Base-by-base conservation (phyloP, 1,139 yeast species). In the Hyphopichia pseudoburtonii region DNA sequence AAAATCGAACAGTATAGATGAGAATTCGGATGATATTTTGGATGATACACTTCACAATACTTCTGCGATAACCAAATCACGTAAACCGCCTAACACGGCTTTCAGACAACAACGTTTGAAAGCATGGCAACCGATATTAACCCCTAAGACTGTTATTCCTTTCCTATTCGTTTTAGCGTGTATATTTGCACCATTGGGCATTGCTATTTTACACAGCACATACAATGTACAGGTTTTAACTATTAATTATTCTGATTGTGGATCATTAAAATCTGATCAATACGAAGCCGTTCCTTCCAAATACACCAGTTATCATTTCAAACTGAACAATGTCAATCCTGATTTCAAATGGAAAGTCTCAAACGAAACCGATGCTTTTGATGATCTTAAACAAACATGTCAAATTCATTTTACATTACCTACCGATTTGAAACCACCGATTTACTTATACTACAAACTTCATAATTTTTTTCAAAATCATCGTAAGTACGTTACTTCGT, bases 51-150 rank as follows among this genome's bases (percentile, higher is more conserved):
- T 57, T 24, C 59, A 57, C 31, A 61, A 52, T 33, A 48, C 47
- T 2, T 45, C 64, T 26, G 61, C 57, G 33, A 57, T 63, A 29
- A 64, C 62, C 31, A 79, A 76, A 47, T 77, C 83, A 3, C 64
- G 86, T 44, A 79, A 81, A 52, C 89, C 86, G 10, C 83, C 81
- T 51, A 86, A 85, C 55, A 85, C 92, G 3, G 92, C 92, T 2
- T 85, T 85, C 52, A 74, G 90, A 52, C 94, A 62, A 40, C 88
- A 82, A 51, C 63, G 88, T 56, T 62, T 82, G 48, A 82, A 83
- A 54, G 84, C 92, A 41, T 85, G 92, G 92, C 92, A 85, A 59
- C 92, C 92, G 0, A 82, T 84, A 33, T 69, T 85, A 39, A 81
- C 89, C 1, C 90, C 92, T 3, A 80, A 77, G 47, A 75, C 85